These are phyloP conservation scores for Suhomyces bribrorum DNA, from an alignment of 1,139 yeast species.

Conservation along the genomic window DNA sequence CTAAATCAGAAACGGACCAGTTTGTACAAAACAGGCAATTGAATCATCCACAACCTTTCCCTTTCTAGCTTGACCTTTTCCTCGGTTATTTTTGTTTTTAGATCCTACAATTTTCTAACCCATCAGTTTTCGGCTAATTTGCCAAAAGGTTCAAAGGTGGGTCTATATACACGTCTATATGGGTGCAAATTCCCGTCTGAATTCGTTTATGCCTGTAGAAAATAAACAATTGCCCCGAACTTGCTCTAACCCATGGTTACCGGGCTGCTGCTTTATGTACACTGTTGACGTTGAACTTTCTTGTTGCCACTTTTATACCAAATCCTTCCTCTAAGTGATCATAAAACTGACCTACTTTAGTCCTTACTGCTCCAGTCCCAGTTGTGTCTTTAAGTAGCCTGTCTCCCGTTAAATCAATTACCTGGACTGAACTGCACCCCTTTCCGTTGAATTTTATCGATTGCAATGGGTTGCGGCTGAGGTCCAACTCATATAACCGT, in stretches of 20 bases:
- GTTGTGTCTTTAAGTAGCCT: constrained; percentile 14
- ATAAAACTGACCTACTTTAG: constrained; percentile 24
- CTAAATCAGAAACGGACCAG: not conserved
- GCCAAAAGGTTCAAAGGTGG: too few species aligned
- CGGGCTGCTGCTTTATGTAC: constrained; percentile 20
- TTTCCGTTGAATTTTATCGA: constrained; percentile 12
- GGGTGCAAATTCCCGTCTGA: too few species aligned
- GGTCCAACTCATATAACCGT: constrained; percentile 7
- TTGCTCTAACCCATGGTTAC: too few species aligned
- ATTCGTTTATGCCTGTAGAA: too few species aligned
- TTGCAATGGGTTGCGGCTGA: constrained; percentile 12
- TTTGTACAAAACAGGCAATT: not conserved
- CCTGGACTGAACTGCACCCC: constrained; percentile 12
- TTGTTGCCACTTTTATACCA: constrained; percentile 21
- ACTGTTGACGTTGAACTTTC: constrained; percentile 30
- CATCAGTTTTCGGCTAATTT: too few species aligned
- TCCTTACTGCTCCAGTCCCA: constrained; percentile 4
- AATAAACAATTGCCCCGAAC: too few species aligned
- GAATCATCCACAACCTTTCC: too few species aligned
- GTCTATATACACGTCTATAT: too few species aligned
- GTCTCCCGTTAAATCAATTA: constrained; percentile 26
- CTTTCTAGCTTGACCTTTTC: too few species aligned
- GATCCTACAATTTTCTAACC: too few species aligned
- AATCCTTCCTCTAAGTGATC: constrained; percentile 25
- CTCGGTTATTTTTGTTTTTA: too few species aligned